Evolutionary conservation across 371 early-diverging fungal species (phyloP).

Genomic region (Cokeromyces recurvatus): DNA sequence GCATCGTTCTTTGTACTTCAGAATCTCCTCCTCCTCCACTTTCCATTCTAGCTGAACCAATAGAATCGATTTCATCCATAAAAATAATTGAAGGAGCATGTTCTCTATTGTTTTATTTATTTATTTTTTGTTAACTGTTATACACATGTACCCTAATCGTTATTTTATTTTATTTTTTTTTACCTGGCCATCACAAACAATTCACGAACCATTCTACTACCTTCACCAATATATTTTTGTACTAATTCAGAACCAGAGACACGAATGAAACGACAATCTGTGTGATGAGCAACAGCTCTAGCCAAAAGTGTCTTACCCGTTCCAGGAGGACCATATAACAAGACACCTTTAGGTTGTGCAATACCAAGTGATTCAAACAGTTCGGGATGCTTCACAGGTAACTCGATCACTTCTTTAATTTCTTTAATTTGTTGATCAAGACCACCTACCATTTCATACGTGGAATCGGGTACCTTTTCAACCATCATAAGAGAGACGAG

Average conservation of each 20-base stretch:
- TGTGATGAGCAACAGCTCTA: conserved; percentile 99
- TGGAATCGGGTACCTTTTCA: conserved; percentile 99
- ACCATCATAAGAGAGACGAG: conserved; percentile 99
- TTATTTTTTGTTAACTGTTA: not conserved
- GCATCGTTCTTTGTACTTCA: conserved; percentile 99
- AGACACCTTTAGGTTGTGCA: conserved; percentile 80
- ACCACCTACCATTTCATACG: conserved; percentile 99
- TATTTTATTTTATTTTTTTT: not conserved
- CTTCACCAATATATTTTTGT: conserved; percentile 98
- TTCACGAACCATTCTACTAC: conserved; percentile 99
- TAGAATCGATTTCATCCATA: conserved; percentile 99
- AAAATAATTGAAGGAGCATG: conserved; percentile 98
- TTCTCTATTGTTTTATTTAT: conserved; percentile 63
- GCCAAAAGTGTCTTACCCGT: conserved; percentile 99
- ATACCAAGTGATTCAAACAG: conserved; percentile 44
- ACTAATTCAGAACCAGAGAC: conserved; percentile 99
- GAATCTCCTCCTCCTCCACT: conserved; percentile 98
- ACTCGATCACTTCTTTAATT: conserved; percentile 99
- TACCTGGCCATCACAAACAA: conserved; percentile 98
- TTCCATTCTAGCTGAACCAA: conserved; percentile 98
- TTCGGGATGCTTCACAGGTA: conserved; percentile 90
- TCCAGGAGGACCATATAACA: conserved; percentile 99
- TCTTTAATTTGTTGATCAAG: conserved; percentile 99
- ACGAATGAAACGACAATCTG: conserved; percentile 99
- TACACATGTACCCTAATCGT: too few species aligned